Percentiles rank a stretch among this genome's conserved stretches.
phyloP scores from a whole-genome alignment of 2,329 filamentous ascomycete species.

The Xylaria sp. region DNA sequence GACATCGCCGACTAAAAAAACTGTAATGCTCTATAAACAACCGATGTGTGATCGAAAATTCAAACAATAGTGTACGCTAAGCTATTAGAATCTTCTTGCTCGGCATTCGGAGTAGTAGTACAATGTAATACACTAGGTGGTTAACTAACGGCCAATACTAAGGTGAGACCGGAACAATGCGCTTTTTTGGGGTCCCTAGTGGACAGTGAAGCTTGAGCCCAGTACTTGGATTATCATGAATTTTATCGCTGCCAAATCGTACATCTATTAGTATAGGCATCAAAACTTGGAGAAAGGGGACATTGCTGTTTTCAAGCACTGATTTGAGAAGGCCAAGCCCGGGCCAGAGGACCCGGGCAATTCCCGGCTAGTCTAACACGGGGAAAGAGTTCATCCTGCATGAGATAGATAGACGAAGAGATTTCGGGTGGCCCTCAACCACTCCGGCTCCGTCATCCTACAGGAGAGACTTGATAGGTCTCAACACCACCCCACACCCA shows the following conservation, averaged over 20 bases:
- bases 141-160: constrained; percentile 3
- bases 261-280: background rate
- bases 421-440: constrained; percentile 7
- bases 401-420: constrained; percentile 11
- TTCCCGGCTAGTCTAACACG: constrained; percentile 16
- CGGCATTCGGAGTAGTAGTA: constrained; percentile 18
- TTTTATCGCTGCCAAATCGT: background rate
- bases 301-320: constrained; percentile 5
- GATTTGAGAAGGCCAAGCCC: constrained; percentile 23
- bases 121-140: background rate
- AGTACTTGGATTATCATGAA: constrained; percentile 4
- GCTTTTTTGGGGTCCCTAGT: constrained; percentile 6
- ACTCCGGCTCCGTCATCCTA: constrained; percentile 4
- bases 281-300: background rate
- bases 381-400: constrained; percentile 21
- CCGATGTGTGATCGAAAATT: constrained; percentile 6
- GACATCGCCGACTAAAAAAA: background rate
- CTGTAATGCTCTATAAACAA: background rate
- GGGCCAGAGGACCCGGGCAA: background rate
- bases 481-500: constrained; percentile 4
- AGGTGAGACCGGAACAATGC: constrained; percentile 22
- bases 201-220: constrained; percentile 15
- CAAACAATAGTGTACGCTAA: constrained; percentile 12
- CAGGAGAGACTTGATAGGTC: constrained; percentile 15
- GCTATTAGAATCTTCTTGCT: constrained; percentile 4